Evolutionary conservation across 2,329 filamentous ascomycete genomes (phyloP).

Genomic region (Colletotrichum sp.): DNA sequence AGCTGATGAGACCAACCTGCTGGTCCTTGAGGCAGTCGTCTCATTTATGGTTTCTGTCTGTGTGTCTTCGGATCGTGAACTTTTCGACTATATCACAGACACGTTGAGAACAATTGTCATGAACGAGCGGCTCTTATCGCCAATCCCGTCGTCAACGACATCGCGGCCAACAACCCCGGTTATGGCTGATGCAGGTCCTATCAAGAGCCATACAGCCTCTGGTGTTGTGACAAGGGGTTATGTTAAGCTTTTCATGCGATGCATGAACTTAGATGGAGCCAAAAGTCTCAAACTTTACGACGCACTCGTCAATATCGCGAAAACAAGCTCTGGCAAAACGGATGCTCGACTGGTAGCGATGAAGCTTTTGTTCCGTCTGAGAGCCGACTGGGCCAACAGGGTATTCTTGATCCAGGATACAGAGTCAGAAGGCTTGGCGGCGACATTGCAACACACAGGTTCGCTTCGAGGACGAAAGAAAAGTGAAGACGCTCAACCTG

Average conservation of each 20-base stretch:
- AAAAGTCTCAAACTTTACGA: constrained; percentile 71
- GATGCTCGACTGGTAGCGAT: constrained; percentile 77
- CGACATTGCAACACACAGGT: constrained; percentile 71
- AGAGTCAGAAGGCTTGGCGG: constrained; percentile 76
- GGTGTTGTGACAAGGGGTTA: constrained; percentile 76
- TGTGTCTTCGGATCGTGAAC: constrained; percentile 58
- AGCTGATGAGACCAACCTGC: constrained; percentile 65
- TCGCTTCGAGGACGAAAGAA: constrained; percentile 55
- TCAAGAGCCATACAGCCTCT: constrained; percentile 56
- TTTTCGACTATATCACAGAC: constrained; percentile 65
- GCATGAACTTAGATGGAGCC: constrained; percentile 67
- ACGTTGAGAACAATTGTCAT: constrained; percentile 56
- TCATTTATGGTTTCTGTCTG: constrained; percentile 70
- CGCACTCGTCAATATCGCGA: constrained; percentile 67
- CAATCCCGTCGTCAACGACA: constrained; percentile 34
- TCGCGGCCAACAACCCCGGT: constrained; percentile 30
- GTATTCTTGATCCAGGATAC: constrained; percentile 74
- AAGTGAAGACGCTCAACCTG: constrained; percentile 53
- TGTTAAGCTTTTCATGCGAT: constrained; percentile 77
- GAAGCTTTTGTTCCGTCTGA: constrained; percentile 80
- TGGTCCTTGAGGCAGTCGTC: constrained; percentile 69
- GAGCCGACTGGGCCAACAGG: constrained; percentile 80
- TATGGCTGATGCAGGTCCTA: constrained; percentile 25
- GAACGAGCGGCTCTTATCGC: constrained; percentile 51
- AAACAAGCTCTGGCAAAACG: constrained; percentile 62